Base-by-base conservation (phyloP, 2,329 filamentous ascomycete genomes). In the Epichloe glyceriae region DNA sequence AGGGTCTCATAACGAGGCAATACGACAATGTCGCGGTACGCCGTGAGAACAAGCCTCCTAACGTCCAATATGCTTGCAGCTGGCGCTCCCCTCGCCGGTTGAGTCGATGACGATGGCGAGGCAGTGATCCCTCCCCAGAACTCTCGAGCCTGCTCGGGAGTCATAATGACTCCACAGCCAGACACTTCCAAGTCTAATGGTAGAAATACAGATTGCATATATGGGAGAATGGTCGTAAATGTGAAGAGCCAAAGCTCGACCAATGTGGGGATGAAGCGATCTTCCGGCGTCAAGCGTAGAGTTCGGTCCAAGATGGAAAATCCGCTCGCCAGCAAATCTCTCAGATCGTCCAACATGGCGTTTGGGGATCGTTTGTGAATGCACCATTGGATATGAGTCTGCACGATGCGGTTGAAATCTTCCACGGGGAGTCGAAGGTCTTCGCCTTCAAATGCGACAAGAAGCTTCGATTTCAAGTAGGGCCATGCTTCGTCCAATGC, bases 181-280 rank as follows among this genome's bases (percentile, higher is more conserved):
- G 88, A 84, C 63, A 98, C 95, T 64, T 98, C 93, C 11, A 95
- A 78, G 61, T 98, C 93, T 1, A 98, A 71, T 0, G 90, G 93
- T 2, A 98, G 72, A 62, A 98, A 96, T 1, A 96, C 90, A 1
- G 91, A 89, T 70, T 97, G 91, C 60, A 98, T 83, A 62, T 95
- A 97, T 0, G 93, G 93, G 5, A 97, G 70, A 38, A 97, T 87
- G 6, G 80, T 86, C 3, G 88, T 91, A 61, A 96, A 96, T 0
- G 93, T 90, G 45, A 93, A 83, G 53, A 94, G 80, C 93, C 93
- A 98, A 62, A 96, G 82, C 63, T 95, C 88, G 2, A 96, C 91
- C 1, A 98, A 74, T 51, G 88, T 82, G 0, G 88, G 87, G 20
- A 97, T 88, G n/a, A 97, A 78, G 35, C 85, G 80, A 54, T 95